Evolutionary conservation across 2,329 filamentous ascomycete species (phyloP).

Genomic region (Aspergillus novoparasiticus): DNA sequence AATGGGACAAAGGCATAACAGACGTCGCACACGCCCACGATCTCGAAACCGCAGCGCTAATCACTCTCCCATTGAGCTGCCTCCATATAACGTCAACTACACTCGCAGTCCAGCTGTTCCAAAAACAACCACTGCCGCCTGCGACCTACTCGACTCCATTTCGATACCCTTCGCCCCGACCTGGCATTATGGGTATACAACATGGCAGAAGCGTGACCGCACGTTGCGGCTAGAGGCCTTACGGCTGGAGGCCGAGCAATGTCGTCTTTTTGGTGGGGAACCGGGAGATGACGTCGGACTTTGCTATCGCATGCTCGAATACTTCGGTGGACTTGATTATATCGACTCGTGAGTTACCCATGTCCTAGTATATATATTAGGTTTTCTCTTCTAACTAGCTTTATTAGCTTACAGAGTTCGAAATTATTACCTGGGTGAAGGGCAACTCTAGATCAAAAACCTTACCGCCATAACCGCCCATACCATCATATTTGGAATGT

Average conservation of each 20-base stretch:
- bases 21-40: conserved; percentile 47
- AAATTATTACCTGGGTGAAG: conserved; percentile 31
- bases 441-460: conserved; percentile 3
- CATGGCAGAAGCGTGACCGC: conserved; percentile 43
- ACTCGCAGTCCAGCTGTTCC: conserved; percentile 6
- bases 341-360: conserved; percentile 43
- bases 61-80: conserved; percentile 23
- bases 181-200: conserved; percentile 46
- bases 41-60: conserved; percentile 37
- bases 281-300: conserved; percentile 47
- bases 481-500: conserved; percentile 6
- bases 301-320: conserved; percentile 53
- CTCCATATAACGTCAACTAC: conserved; percentile 20
- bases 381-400: conserved; percentile 4
- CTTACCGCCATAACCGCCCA: not conserved
- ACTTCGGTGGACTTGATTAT: conserved; percentile 53
- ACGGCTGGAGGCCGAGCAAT: conserved; percentile 44
- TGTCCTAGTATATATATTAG: not conserved
- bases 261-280: conserved; percentile 49
- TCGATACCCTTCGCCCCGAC: conserved; percentile 37
- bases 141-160: conserved; percentile 27
- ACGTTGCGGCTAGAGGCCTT: conserved; percentile 31
- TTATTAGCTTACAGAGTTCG: conserved; percentile 17
- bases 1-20: conserved; percentile 52
- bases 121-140: conserved; percentile 20